These are phyloP conservation scores for Penicillium sp. DNA, from an alignment of 2,329 filamentous ascomycete species.

Conservation along the genomic window DNA sequence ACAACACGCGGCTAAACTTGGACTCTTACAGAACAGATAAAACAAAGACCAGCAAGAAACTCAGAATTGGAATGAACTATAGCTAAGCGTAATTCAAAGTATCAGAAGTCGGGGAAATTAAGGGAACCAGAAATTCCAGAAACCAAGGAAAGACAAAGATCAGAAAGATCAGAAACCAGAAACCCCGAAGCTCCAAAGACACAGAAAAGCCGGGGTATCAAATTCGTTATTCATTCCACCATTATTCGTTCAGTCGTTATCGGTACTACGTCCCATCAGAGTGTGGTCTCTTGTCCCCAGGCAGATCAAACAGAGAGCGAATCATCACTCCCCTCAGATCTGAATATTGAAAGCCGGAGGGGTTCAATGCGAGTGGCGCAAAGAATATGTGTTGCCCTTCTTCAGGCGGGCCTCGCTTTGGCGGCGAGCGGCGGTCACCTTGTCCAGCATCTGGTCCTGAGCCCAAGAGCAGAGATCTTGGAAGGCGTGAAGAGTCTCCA, in stretches of 20 bases:
- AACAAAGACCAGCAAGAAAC: neutral
- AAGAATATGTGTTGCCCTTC: slow-evolving; percentile 7
- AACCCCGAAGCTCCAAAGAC: neutral
- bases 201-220: neutral
- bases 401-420: slow-evolving; percentile 3
- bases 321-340: neutral
- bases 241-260: neutral
- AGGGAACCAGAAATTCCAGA: neutral
- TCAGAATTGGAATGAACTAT: neutral
- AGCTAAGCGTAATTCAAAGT: neutral
- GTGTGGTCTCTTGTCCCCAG: neutral
- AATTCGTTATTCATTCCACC: neutral
- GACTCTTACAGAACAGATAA: neutral
- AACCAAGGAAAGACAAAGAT: neutral
- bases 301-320: neutral
- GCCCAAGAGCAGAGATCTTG: slow-evolving; percentile 46
- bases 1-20: neutral
- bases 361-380: neutral
- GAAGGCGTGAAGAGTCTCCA: slow-evolving; percentile 47
- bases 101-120: neutral
- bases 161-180: neutral
- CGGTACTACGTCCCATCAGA: neutral
- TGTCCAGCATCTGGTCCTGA: slow-evolving; percentile 41
- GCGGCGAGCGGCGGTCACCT: slow-evolving; percentile 1
- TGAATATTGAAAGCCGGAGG: neutral